Evolutionary conservation across 2,329 filamentous ascomycete genomes (phyloP).

Genomic region (Claviceps africana): DNA sequence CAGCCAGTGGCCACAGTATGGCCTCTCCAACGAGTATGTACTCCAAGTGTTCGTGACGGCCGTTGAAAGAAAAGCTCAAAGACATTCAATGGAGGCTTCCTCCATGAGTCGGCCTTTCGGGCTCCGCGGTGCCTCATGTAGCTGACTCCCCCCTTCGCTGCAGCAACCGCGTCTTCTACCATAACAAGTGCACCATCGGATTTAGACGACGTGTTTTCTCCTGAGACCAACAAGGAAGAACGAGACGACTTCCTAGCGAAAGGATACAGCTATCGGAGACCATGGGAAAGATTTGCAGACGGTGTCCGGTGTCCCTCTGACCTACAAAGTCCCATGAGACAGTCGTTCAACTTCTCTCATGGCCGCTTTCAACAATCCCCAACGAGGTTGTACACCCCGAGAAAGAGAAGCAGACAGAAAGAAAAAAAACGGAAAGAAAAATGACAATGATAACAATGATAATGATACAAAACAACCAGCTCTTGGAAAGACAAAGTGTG

Average conservation of each 20-base stretch:
- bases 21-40: not conserved
- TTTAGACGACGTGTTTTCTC: not conserved
- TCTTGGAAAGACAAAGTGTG: no score
- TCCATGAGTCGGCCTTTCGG: not conserved
- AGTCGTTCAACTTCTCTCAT: not conserved
- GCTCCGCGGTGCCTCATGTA: not conserved
- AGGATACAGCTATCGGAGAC: not conserved
- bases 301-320: not conserved
- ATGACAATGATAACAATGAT: not conserved
- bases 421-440: not conserved
- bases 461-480: not conserved
- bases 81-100: not conserved
- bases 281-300: not conserved
- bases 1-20: not conserved
- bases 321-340: slow-evolving; percentile 3
- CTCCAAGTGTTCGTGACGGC: no score
- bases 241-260: not conserved
- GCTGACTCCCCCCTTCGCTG: not conserved
- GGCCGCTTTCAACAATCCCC: not conserved
- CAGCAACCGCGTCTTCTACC: not conserved
- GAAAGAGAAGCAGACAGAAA: no score
- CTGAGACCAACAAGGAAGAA: not conserved
- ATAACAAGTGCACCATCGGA: not conserved
- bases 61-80: not conserved
- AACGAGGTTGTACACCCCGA: not conserved